A percentile compares a stretch with the other conserved stretches of the same genome.
phyloP scores from a whole-genome alignment of 2,329 filamentous ascomycete species.

The Phaeosphaeria sp. region DNA sequence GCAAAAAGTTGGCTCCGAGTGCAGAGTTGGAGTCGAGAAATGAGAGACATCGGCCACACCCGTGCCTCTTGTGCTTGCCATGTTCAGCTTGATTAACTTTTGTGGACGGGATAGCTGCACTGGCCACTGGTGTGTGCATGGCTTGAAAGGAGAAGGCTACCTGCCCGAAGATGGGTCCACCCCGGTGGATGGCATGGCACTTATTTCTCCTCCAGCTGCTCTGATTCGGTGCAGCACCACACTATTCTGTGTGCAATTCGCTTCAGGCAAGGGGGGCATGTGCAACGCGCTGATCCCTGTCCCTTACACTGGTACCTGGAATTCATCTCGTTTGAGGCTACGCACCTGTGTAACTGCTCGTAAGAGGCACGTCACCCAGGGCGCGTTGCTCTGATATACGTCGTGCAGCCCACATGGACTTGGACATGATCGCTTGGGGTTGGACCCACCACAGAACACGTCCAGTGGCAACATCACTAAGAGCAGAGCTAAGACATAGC shows the following conservation, averaged over 20 bases:
- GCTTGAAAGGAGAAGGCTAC: conserved; percentile 25
- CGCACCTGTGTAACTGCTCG: background rate
- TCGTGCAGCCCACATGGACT: background rate
- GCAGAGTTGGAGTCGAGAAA: conserved; percentile 21
- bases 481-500: conserved; percentile 1
- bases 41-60: conserved; percentile 24
- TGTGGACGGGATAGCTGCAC: conserved; percentile 26
- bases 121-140: conserved; percentile 12
- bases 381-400: background rate
- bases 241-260: conserved; percentile 9
- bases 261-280: conserved; percentile 20
- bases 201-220: background rate
- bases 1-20: conserved; percentile 2
- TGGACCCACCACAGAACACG: background rate
- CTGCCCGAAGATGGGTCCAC: conserved; percentile 8
- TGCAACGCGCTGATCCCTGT: conserved; percentile 8
- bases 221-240: conserved; percentile 12
- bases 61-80: conserved; percentile 13
- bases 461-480: background rate
- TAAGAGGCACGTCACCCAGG: background rate
- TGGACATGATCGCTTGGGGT: background rate
- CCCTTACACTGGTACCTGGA: background rate
- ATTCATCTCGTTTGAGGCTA: conserved; percentile 1
- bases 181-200: conserved; percentile 18
- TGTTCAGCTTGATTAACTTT: conserved; percentile 25